Base-by-base conservation (phyloP, 805 yeast species). In the Metschnikowia sp. region DNA sequence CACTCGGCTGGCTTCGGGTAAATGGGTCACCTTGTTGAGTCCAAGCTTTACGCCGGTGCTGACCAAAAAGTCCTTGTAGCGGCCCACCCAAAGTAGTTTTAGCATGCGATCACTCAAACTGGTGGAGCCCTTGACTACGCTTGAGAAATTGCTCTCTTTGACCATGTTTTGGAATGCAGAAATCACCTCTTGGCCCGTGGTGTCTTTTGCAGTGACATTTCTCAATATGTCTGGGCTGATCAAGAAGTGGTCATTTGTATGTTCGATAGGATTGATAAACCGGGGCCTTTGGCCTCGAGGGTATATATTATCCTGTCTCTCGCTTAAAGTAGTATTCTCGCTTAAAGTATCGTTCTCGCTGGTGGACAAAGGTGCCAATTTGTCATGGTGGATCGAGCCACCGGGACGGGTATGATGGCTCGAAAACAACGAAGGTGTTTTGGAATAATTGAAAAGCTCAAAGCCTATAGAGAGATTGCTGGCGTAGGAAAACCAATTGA, bases 401-500 rank as follows among this genome's bases (percentile, higher is more conserved):
- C 34, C 39, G 26, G 28, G 32, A 9, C 40, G 28, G 34, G n/a
- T 33, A 8, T 19, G 36, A 31, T 40, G 19, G 29, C 33, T 36
- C 7, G 44, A 36, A 12, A 38, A 43, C 11, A 43, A 19, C 3
- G 52, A 32, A 2, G 50, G 42, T 10, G 31, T 41, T 37, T 55
- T 58, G 33, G 70, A 67, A 32, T 71, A 70, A 49, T 81, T 79
- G 84, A 92, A 88, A 19, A 91, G 63, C 57, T 91, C 97, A 57
- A 88, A 82, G 3, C 99, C 99, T 28, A 94, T 65, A 0, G 92
- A 82, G 41, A 94, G 68, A 61, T 92, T 88, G 44, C 96, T 86
- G 54, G 88, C 86, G 59, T 92, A 91, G 0, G 98, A 92, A 61
- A 88, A 92, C 44, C 89, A 69, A 61, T 94, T 94, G 65, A 94